Conservation (phyloP, 2,329 filamentous ascomycete genomes). For the Bipolaris gigantea region DNA sequence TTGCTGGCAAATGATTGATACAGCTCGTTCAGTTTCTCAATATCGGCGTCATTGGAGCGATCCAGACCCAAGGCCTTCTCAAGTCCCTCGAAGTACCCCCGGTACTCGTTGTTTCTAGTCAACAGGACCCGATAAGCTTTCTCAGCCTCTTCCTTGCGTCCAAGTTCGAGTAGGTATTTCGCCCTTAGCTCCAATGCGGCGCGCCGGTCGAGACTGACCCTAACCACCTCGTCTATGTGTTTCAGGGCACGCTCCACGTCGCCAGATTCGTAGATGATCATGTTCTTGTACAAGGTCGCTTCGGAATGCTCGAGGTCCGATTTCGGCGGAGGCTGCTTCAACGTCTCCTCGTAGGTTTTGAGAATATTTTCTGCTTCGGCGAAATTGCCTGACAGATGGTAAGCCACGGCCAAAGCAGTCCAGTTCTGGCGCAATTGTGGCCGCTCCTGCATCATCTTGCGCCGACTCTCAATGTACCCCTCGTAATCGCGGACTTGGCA, state of each 20-base stretch:
- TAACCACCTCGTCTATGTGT: constrained; percentile 77
- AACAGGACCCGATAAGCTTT: constrained; percentile 79
- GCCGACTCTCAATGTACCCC: constrained; percentile 88
- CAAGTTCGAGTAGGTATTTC: constrained; percentile 78
- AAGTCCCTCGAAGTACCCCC: constrained; percentile 80
- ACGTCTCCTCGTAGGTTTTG: constrained; percentile 87
- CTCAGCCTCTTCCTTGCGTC: constrained; percentile 75
- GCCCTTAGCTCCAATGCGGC: constrained; percentile 84
- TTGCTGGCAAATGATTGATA: constrained; percentile 82
- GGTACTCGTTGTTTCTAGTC: constrained; percentile 84
- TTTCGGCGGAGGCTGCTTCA: constrained; percentile 77
- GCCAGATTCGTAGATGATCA: constrained; percentile 86
- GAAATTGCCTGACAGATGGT: constrained; percentile 86
- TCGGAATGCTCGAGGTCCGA: constrained; percentile 91
- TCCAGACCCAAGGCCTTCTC: constrained; percentile 68
- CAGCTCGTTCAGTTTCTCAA: constrained; percentile 73
- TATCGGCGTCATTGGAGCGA: constrained; percentile 62
- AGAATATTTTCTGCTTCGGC: constrained; percentile 86
- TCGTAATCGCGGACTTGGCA: constrained; percentile 95
- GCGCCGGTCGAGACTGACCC: constrained; percentile 78
- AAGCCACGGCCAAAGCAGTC: constrained; percentile 93
- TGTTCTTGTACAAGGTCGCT: constrained; percentile 92
- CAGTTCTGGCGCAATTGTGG: constrained; percentile 87
- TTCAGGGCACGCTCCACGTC: constrained; percentile 81
- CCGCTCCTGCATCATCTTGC: constrained; percentile 81